Evolutionary conservation across 202 grass and related monocot genomes (phyloP).

Genomic region (Brachypodium distachyon): DNA sequence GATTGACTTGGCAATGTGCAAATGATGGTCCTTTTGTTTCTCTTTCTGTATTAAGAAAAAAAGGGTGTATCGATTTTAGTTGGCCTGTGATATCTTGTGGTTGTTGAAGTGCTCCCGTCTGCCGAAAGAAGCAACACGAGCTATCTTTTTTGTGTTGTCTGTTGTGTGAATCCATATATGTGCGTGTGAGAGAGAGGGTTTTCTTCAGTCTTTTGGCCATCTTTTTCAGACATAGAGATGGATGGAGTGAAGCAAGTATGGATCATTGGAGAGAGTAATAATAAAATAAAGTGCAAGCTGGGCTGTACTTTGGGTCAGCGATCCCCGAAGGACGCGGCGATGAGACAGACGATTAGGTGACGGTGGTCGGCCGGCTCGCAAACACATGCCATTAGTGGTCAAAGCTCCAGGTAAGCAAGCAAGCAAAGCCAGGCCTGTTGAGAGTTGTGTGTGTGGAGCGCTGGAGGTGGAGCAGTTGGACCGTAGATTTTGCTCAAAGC

Average conservation of each 20-base stretch:
- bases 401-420: background rate
- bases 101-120: constrained; percentile 23
- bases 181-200: too few relatives aligned
- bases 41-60: background rate
- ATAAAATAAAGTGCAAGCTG: background rate
- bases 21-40: background rate
- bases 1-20: background rate
- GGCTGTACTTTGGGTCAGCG: background rate
- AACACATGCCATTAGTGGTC: background rate
- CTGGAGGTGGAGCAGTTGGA: background rate
- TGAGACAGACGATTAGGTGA: constrained; percentile 13
- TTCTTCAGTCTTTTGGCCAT: background rate
- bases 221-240: background rate
- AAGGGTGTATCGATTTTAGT: background rate
- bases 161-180: too few relatives aligned
- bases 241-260: background rate
- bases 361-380: background rate
- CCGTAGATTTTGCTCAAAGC: background rate
- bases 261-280: background rate
- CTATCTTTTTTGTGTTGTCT: background rate
- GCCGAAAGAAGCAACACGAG: background rate
- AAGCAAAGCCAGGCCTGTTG: too few relatives aligned
- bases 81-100: background rate
- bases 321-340: constrained; percentile 16
- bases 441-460: background rate